These are phyloP conservation scores for Biscogniauxia sp. DNA, from an alignment of 2,329 filamentous ascomycete genomes.

Conservation along the genomic window DNA sequence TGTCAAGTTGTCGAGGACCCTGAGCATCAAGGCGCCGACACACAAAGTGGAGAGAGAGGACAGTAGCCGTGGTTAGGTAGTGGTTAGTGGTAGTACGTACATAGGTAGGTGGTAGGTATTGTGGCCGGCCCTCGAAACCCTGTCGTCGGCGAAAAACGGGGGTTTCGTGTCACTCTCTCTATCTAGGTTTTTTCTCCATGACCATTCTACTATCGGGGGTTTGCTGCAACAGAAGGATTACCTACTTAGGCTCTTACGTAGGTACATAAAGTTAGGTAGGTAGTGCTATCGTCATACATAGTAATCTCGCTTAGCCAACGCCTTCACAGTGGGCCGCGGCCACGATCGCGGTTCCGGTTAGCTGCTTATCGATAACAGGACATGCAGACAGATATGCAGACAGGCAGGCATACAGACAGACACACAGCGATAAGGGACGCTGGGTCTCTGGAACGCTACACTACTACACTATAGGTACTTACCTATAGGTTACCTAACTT, in stretches of 20 bases:
- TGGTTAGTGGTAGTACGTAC: neutral
- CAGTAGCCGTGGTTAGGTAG: neutral
- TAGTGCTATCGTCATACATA: constrained; percentile 13
- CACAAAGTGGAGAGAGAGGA: constrained; percentile 2
- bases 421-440: no score
- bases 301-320: constrained; percentile 16
- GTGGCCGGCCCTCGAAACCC: constrained; percentile 1
- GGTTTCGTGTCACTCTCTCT: constrained; percentile 1
- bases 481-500: no score
- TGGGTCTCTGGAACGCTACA: no score
- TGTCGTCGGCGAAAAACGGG: constrained; percentile 16
- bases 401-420: no score
- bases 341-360: neutral
- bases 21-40: constrained; percentile 7
- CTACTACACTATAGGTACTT: no score
- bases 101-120: no score
- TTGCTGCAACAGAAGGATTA: neutral
- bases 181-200: neutral
- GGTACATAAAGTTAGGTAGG: no score
- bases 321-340: constrained; percentile 5
- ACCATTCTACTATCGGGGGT: neutral
- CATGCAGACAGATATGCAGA: no score
- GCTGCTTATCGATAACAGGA: neutral
- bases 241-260: constrained; percentile 1
- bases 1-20: constrained; percentile 10